phyloP scores from a whole-genome alignment of 169 alveolate genomes.

The Besnoitia besnoiti region DNA sequence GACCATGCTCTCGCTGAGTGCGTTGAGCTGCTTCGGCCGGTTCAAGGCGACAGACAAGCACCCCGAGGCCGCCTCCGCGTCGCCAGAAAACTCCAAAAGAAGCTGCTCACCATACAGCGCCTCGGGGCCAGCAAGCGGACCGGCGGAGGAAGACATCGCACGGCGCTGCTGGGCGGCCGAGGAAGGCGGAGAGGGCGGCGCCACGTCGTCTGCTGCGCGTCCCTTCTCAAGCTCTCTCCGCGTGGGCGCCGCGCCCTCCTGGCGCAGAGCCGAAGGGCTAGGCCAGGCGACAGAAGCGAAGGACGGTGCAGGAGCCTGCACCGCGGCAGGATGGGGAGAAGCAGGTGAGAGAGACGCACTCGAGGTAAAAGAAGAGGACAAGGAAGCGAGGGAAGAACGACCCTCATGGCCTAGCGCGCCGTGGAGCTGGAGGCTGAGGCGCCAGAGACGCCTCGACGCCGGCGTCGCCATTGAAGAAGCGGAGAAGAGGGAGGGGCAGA shows the following conservation, averaged over 20 bases:
- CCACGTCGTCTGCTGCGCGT: not conserved
- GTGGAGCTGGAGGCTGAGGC: not conserved
- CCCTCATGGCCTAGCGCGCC: not conserved
- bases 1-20: constrained; percentile 49
- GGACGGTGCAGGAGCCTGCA: not conserved
- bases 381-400: not conserved
- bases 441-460: not conserved
- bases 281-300: not conserved
- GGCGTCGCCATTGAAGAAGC: not conserved
- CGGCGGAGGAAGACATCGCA: not conserved
- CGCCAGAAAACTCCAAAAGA: not conserved
- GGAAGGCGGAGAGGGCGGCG: not conserved
- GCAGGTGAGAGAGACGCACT: not conserved
- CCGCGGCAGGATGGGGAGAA: not conserved
- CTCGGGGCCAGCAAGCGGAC: constrained; percentile 5
- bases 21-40: constrained; percentile 55
- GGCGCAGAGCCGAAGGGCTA: not conserved
- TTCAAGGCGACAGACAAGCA: constrained; percentile 28
- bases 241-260: not conserved
- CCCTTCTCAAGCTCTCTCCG: not conserved
- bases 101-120: not conserved
- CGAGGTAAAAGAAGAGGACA: not conserved
- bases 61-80: not conserved
- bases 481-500: not conserved
- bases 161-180: not conserved